Base-by-base conservation (phyloP, 495 filamentous ascomycete species). In the Penicillium angulare region DNA sequence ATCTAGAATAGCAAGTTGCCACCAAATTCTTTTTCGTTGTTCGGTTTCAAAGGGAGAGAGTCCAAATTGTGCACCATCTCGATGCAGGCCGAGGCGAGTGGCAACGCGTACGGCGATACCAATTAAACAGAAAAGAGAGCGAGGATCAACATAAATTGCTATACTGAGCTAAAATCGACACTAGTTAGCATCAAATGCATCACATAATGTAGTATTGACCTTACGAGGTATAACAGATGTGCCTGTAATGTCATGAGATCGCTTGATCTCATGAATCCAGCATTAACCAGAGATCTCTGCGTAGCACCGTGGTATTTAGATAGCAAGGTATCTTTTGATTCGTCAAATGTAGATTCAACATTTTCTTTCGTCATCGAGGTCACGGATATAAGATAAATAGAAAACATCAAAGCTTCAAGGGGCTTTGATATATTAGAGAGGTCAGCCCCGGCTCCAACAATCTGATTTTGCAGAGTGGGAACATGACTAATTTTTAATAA, bases 191-290 rank as follows among this genome's bases (percentile, higher is more conserved):
- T n/a, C n/a, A n/a, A n/a, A n/a, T n/a, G n/a, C n/a, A n/a, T n/a
- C n/a, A n/a, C n/a, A n/a, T n/a, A n/a, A n/a, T n/a, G n/a, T n/a
- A n/a, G n/a, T n/a, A n/a, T n/a, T n/a, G 3, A 22, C 18, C 53
- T 49, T 52, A 75, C 64, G 33, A 87, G 73, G 55, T 85, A 90
- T 13, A 90, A 61, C 7, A 86, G 68, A 47, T 88, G 83, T 3
- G 86, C 88, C 60, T 90, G 87, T 2, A 90, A 60, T 0, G 86
- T 78, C 18, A 83, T 75, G 2, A 87, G 64, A 43, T 90, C 85
- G 15, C 81, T 79, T 1, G 80, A 83, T 36, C 77, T 80, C 16
- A 92, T 66, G 44, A 90, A 87, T 20, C 78, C 76, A 3, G 86
- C 86, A 47, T 80, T 80, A 3, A 85, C 75, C 3, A 92, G 71